Evolutionary conservation across 306 rosid genomes (phyloP).

Genomic region (Vigna nakashimae): DNA sequence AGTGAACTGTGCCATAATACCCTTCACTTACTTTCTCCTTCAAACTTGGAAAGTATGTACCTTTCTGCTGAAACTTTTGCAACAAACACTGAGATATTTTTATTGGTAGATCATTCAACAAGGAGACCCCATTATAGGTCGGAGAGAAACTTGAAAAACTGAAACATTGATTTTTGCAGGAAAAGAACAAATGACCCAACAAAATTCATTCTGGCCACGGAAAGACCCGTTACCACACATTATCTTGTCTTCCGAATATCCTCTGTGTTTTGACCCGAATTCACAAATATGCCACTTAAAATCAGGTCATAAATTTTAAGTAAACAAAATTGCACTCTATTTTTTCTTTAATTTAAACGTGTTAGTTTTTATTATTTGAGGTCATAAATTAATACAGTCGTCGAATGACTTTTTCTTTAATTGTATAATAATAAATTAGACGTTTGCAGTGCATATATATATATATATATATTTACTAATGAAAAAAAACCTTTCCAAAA

Average conservation of each 20-base stretch:
- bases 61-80: conserved; percentile 33
- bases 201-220: conserved; percentile 44
- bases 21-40: not conserved
- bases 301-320: not conserved
- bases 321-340: too few relatives aligned
- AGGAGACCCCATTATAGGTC: conserved; percentile 20
- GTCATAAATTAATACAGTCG: too few relatives aligned
- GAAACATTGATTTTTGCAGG: conserved; percentile 33
- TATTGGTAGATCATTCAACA: conserved; percentile 42
- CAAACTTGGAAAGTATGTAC: conserved; percentile 36
- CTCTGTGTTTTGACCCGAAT: not conserved
- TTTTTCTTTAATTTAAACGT: too few relatives aligned
- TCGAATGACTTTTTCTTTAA: too few relatives aligned
- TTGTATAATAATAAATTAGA: too few relatives aligned
- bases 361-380: too few relatives aligned
- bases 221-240: conserved; percentile 64
- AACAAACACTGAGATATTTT: conserved; percentile 30
- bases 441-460: too few relatives aligned
- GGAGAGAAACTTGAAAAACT: conserved; percentile 36
- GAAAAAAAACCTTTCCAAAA: too few relatives aligned
- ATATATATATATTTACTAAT: too few relatives aligned
- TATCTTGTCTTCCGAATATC: conserved; percentile 35
- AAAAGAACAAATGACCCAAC: conserved; percentile 3
- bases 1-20: conserved; percentile 69
- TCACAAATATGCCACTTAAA: conserved; percentile 38